Evolutionary conservation across 2,329 filamentous ascomycete species (phyloP).

Genomic region (Curvularia sp.): DNA sequence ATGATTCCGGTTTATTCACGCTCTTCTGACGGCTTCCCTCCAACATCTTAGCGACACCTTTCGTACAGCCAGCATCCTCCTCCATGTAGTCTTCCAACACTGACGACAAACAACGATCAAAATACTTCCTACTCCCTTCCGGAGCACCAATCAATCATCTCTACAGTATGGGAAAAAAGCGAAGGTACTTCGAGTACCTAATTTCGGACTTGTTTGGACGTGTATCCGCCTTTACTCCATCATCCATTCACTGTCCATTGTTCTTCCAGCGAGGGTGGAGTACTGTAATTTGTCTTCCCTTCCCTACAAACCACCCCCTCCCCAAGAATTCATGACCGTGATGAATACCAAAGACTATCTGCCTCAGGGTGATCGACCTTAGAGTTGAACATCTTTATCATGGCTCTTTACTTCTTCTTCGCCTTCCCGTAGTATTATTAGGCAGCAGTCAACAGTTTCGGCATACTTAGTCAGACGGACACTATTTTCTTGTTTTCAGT

Average conservation of each 20-base stretch:
- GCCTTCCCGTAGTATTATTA: conserved; percentile 17
- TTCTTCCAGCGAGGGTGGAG: conserved; percentile 31
- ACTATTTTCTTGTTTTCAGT: conserved; percentile 20
- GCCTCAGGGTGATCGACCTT: conserved; percentile 50
- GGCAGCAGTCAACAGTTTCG: conserved; percentile 13
- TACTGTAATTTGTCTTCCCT: conserved; percentile 30
- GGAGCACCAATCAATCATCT: conserved; percentile 36
- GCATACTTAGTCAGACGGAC: conserved; percentile 34
- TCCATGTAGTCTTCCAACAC: conserved; percentile 36
- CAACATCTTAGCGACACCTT: conserved; percentile 47
- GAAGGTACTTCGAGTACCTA: conserved; percentile 27
- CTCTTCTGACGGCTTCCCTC: conserved; percentile 37
- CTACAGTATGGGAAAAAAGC: conserved; percentile 47
- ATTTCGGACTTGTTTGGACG: conserved; percentile 27
- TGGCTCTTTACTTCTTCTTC: conserved; percentile 25
- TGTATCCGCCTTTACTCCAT: conserved; percentile 28
- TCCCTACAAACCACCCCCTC: conserved; percentile 36
- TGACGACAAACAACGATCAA: conserved; percentile 43
- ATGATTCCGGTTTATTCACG: conserved; percentile 28
- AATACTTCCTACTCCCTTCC: conserved; percentile 48
- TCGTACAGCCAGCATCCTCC: conserved; percentile 42
- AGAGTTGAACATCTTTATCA: conserved; percentile 50
- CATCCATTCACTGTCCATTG: conserved; percentile 30
- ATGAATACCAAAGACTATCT: conserved; percentile 51
- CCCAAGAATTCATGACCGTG: conserved; percentile 47